phyloP scores from a whole-genome alignment of 192 early-diverging fungal species.

The Piromyces finnis region DNA sequence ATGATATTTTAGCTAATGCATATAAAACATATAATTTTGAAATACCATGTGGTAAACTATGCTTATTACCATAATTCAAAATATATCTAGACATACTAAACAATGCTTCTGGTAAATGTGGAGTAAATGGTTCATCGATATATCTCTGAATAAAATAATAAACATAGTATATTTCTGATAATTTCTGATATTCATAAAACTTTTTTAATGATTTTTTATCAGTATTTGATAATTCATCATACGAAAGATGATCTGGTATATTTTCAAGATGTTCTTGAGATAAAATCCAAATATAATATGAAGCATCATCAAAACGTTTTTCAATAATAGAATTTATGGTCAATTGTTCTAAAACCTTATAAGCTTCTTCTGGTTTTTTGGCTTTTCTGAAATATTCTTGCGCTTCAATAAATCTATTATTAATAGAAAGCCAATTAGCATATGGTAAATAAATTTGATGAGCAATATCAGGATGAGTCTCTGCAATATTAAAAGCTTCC shows the following conservation, averaged over 20 bases:
- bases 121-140: conserved; percentile 38
- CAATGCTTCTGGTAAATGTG: conserved; percentile 20
- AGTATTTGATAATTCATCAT: conserved; percentile 6
- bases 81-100: conserved; percentile 30
- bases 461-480: conserved; percentile 23
- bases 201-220: conserved; percentile 5
- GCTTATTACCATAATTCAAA: conserved; percentile 6
- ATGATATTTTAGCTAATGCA: conserved; percentile 26
- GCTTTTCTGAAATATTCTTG: conserved; percentile 33
- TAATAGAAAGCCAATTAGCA: conserved; percentile 28
- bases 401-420: conserved; percentile 32
- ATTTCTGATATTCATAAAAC: conserved; percentile 9
- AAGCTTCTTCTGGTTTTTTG: conserved; percentile 25
- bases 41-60: conserved; percentile 15
- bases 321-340: conserved; percentile 24
- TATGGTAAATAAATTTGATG: conserved; percentile 26
- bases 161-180: conserved; percentile 31
- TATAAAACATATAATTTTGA: conserved; percentile 22
- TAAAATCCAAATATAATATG: conserved; percentile 26
- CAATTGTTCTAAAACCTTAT: conserved; percentile 23
- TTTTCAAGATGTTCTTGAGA: conserved; percentile 16
- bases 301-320: conserved; percentile 26
- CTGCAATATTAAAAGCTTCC: conserved; percentile 28
- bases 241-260: conserved; percentile 7
- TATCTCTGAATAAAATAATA: conserved; percentile 25